Base-by-base conservation (phyloP, 768 basidiomycete genomes). In the Tubosaeta sp. region DNA sequence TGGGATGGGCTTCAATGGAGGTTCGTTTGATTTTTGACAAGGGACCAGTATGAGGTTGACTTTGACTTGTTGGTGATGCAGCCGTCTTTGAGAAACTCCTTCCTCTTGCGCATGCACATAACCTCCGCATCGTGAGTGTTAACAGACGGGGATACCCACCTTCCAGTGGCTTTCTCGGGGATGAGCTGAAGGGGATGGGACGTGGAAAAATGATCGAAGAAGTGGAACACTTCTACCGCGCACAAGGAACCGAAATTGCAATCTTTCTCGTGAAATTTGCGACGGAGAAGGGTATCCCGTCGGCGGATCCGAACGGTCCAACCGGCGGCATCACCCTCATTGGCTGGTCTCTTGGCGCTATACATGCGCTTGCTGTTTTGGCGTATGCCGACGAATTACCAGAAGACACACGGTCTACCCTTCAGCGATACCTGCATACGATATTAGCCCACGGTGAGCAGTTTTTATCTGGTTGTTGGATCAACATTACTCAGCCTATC, bases 131-230 rank as follows among this genome's bases (percentile, higher is more conserved):
- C 32, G 48, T 65, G 45, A 55, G 58, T n/a, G 17, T 66, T 14
- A 56, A 68, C 35, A 55, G 64, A 45, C 66, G 64, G 6, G 66
- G 64, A 1, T 68, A 68, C 16, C 1, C 46, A 2, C 66, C 66
- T 16, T 65, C 66, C 16, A 65, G 66, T 17, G 34, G 50, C 25
- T 68, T 65, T 37, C 29, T 33, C 16, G 52, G 60, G 6, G 43
- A 50, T 1, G 59, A 63, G 7, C 6, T 63, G 11, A 5, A 29
- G 0, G 34, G 35, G 16, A 34, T 64, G 38, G 61, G 62, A 3
- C 14, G 3, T 4, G 45, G 45, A 27, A 64, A 63, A 53, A 64
- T 33, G 41, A 33, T 53, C 5, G 51, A 58, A 3, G 62, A 62
- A 2, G 27, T 41, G 1, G 62, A 58, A 26, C 37, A 53, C 0